Percentiles rank a stretch among this genome's conserved stretches.
These are phyloP conservation scores for Przewalskia tangutica DNA, from an alignment of 257 asterid species.

Conservation along the genomic window DNA sequence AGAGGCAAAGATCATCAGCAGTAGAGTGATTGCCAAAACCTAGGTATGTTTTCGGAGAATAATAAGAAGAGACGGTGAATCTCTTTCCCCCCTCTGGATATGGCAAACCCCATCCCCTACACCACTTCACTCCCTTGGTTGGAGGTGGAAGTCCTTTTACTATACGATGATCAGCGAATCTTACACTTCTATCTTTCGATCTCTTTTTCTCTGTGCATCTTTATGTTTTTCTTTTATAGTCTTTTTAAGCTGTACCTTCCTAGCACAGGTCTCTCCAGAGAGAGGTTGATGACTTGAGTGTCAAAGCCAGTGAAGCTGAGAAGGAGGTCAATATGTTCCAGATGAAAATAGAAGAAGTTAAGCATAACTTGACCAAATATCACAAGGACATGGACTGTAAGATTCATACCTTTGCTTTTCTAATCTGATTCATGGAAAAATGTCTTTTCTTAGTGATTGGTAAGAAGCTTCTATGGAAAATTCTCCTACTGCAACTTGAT, in stretches of 20 bases:
- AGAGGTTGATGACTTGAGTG: constrained; percentile 70
- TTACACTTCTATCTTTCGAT: neutral
- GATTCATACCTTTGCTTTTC: constrained; percentile 12
- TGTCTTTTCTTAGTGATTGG: neutral
- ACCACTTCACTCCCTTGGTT: neutral
- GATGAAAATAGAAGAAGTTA: constrained; percentile 70
- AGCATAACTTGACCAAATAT: constrained; percentile 55
- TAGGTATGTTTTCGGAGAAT: too few relatives aligned
- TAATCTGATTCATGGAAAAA: neutral
- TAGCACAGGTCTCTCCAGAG: constrained; percentile 50
- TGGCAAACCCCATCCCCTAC: neutral
- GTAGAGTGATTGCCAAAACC: too few relatives aligned
- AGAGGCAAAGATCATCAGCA: too few relatives aligned
- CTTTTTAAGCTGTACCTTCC: constrained; percentile 12
- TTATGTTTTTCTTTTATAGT: neutral
- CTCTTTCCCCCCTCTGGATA: neutral
- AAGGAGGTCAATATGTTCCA: constrained; percentile 66
- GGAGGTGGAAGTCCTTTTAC: neutral
- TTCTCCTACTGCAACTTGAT: neutral
- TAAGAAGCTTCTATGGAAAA: neutral
- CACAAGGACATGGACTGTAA: constrained; percentile 78
- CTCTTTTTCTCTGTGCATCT: neutral
- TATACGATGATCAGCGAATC: neutral
- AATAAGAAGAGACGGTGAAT: too few relatives aligned
- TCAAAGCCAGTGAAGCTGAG: constrained; percentile 73